Percentiles rank a stretch among this genome's conserved stretches.
phyloP scores from a whole-genome alignment of 176 grass and related monocot genomes.

The Oryza punctata region DNA sequence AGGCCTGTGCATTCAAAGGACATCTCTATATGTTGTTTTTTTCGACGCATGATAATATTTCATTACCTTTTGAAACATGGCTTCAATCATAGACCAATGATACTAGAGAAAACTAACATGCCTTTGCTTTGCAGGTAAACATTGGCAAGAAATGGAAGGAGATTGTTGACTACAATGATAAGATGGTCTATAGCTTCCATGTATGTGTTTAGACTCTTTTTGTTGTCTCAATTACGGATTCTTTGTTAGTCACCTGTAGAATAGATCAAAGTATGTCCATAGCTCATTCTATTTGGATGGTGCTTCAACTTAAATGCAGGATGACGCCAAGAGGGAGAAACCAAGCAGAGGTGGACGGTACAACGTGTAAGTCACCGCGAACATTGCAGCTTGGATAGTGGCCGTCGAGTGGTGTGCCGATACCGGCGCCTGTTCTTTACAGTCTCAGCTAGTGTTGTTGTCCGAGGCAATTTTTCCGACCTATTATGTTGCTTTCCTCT shows the following conservation, averaged over 20 bases:
- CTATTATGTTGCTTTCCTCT: conserved; percentile 34
- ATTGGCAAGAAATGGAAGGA: conserved; percentile 99
- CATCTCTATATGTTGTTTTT: not conserved
- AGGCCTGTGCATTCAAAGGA: not conserved
- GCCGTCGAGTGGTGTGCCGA: not conserved
- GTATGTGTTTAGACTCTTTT: conserved; percentile 52
- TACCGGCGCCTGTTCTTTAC: not conserved
- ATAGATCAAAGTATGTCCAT: not conserved
- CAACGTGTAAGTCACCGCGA: conserved; percentile 55
- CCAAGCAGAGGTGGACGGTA: conserved; percentile 86
- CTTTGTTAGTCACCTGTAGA: not conserved
- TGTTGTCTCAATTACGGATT: not conserved
- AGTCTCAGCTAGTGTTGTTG: conserved; percentile 24
- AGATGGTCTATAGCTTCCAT: conserved; percentile 94
- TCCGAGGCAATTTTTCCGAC: conserved; percentile 39
- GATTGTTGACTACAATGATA: conserved; percentile 83
- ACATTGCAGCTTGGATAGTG: not conserved
- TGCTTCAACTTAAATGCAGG: conserved; percentile 42
- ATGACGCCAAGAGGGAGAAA: conserved; percentile 86
- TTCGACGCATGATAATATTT: not conserved
- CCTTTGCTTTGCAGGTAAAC: conserved; percentile 61
- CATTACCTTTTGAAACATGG: not conserved
- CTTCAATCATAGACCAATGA: not conserved
- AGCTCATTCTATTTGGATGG: conserved; percentile 26
- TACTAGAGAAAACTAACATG: not conserved